Evolutionary conservation across 768 basidiomycete species (phyloP), one percentile per base, ranked within the genome.

Genomic region (Boletus fagicola): DNA sequence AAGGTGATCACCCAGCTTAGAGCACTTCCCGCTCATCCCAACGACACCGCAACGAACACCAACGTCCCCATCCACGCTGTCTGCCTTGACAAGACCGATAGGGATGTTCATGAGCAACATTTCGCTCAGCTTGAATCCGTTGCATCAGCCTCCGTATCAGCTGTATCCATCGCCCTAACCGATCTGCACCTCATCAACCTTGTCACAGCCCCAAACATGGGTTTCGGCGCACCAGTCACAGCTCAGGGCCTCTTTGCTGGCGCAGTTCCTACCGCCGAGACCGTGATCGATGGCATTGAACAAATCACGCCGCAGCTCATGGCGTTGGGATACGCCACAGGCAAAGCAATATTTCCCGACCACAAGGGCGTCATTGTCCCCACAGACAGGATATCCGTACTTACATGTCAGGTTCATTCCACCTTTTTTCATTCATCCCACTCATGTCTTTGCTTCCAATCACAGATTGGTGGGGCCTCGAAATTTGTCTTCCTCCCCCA

Each of bases 381-480:
- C 0, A 81, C 77, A 0, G 91, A 93, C 67, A 78, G 91, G 48
- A 81, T 93, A 69, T 90, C 88, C 12, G 80, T 88, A 24, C 73
- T 93, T 28, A 91, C 90, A 15, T 93, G 90, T 92, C 68, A 68
- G 87, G 72, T 9, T 33, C n/a, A 46, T 43, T 46, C 42, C 39
- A 53, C 53, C 1, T 22, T 44, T 44, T 26, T 28, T 8, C 36
- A 3, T 31, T 59, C 7, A 33, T 45, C 33, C 0, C 44, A 22
- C 59, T 64, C 55, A 69, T 52, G 2, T 20, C 36, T 39, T 48
- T 54, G 15, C 43, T 44, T 56, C 31, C 0, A 33, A 53, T 28
- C 16, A 20, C 60, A 93, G 91, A 93, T 71, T 94, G 92, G 92
- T 95, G 92, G 92, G 92, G 92, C 15, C 75, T 91, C 13, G 92